Evolutionary conservation across 257 asterid species (phyloP).

Genomic region (Solanum tarijense): DNA sequence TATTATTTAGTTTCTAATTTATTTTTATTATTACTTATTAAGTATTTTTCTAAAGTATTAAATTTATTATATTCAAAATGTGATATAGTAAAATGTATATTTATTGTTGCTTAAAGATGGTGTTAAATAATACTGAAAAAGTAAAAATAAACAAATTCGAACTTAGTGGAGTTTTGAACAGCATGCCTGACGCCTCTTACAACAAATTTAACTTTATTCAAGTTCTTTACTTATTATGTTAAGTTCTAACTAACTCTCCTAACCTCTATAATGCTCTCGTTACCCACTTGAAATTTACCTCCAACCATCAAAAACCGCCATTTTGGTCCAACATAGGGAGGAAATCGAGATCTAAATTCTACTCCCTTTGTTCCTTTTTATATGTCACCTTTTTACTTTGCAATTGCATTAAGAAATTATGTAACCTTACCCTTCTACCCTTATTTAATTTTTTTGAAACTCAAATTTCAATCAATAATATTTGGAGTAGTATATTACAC

Average conservation of each 20-base stretch:
- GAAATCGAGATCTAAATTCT: background rate
- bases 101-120: background rate
- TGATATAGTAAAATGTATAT: background rate
- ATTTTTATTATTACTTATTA: no score
- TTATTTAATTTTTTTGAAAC: no score
- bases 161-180: background rate
- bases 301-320: background rate
- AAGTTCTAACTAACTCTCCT: background rate
- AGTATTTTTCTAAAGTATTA: no score
- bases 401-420: no score
- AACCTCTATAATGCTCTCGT: background rate
- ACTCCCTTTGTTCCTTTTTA: no score
- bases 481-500: background rate
- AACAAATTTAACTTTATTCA: background rate
- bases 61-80: no score
- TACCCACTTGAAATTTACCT: background rate
- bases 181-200: background rate
- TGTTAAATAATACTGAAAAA: background rate
- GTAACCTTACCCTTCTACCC: no score
- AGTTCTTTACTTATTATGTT: background rate
- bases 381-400: no score
- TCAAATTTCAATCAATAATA: no score
- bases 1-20: no score
- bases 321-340: background rate
- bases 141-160: background rate